Conservation (phyloP, 2,329 filamentous ascomycete species). For the Exophiala mesophila region DNA sequence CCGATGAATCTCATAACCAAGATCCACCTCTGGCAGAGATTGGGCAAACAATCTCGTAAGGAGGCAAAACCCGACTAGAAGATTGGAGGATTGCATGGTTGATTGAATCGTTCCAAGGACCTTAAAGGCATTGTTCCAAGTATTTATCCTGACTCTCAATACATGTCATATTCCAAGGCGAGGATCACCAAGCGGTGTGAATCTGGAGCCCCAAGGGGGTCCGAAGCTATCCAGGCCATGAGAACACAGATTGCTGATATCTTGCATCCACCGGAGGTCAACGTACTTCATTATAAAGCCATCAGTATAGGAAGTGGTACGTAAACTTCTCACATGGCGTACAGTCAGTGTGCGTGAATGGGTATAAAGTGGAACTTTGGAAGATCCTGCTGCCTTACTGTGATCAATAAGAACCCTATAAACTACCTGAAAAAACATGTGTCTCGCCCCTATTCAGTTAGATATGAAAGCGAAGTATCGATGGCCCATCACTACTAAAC, state of each 20-base stretch:
- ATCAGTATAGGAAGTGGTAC: neutral
- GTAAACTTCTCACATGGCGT: neutral
- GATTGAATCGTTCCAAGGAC: neutral
- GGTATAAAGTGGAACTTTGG: too few relatives aligned
- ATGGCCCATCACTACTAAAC: too few relatives aligned
- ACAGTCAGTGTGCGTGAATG: too few relatives aligned
- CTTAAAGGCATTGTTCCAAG: neutral
- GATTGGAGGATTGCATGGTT: neutral
- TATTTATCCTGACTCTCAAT: neutral
- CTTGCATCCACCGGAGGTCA: neutral
- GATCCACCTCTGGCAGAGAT: neutral
- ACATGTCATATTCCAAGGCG: too few relatives aligned
- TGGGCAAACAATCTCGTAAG: neutral
- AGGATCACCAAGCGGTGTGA: neutral
- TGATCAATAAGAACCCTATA: too few relatives aligned
- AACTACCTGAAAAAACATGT: too few relatives aligned
- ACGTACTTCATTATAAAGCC: neutral
- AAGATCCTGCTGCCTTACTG: too few relatives aligned
- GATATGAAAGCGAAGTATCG: too few relatives aligned
- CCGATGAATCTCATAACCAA: neutral
- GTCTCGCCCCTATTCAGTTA: too few relatives aligned
- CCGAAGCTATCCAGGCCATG: neutral
- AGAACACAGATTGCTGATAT: neutral
- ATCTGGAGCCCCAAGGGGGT: neutral
- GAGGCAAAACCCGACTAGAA: neutral